Evolutionary conservation across 2,329 filamentous ascomycete species (phyloP), one percentile per base, ranked within the genome.

Genomic region (Eurotiales sp.): DNA sequence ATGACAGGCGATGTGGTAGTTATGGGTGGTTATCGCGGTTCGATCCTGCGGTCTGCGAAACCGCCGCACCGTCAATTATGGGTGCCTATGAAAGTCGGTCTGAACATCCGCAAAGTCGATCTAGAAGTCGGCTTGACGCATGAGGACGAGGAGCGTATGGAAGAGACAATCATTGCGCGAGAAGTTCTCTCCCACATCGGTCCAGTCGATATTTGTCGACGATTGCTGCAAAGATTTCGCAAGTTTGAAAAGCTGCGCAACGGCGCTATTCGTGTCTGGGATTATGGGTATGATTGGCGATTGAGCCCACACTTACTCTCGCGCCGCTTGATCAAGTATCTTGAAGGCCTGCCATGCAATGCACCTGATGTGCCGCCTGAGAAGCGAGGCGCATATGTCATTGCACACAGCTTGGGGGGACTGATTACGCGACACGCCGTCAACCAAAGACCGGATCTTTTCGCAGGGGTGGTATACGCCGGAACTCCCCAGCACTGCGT

Each of bases 241-340:
- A 84, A 85, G 27, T 88, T 82, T 58, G 83, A 89, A 11, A 95
- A 95, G 61, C 83, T 82, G 1, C 79, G 81, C 47, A 77, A 74
- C 3, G 89, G 88, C 7, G 85, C 80, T 56, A 73, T 96, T 5
- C 79, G 90, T 42, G 80, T 96, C 1, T 90, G 90, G 76, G 86
- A 96, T 61, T 97, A 92, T 64, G 90, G 91, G 15, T 97, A 96
- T 61, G 92, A 97, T 70, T 97, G 92, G 92, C 81, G 92, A 14
- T 74, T 96, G 34, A 93, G 88, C 56, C 92, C 92, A 1, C 81
- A 86, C 61, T 74, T 90, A 1, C 78, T 93, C 0, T 90, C 87
- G 3, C 76, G 77, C 41, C 82, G 82, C 55, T 73, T 97, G n/a
- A 81, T 85, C 30, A 71, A 79, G 15, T 96, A 88, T 61, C 74